Evolutionary conservation across 441 rosid genomes (phyloP).

Genomic region (Adansonia madagascariensis): DNA sequence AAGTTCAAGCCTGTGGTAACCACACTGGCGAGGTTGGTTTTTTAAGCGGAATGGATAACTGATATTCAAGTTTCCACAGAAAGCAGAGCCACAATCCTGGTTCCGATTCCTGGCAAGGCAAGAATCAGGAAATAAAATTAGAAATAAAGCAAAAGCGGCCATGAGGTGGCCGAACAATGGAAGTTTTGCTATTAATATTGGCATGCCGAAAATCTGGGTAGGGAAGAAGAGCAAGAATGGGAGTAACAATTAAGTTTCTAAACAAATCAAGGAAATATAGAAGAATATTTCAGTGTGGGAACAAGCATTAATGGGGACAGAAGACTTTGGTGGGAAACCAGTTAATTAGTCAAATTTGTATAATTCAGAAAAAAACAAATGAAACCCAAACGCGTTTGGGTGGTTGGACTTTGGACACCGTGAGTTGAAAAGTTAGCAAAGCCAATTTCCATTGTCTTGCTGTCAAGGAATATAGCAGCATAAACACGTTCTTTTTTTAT

Average conservation of each 20-base stretch:
- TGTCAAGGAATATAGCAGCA: too few relatives aligned
- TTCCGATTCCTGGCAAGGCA: background rate
- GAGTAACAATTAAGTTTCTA: background rate
- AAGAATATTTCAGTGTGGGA: background rate
- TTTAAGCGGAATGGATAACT: slow-evolving; percentile 10
- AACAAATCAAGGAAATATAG: background rate
- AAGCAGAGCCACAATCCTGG: background rate
- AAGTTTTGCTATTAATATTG: background rate
- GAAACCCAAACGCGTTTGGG: too few relatives aligned
- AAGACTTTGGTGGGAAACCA: background rate
- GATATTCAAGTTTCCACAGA: slow-evolving; percentile 10
- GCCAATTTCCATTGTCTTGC: too few relatives aligned
- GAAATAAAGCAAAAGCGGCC: background rate
- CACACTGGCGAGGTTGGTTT: background rate
- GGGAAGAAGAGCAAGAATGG: background rate
- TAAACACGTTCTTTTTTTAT: too few relatives aligned
- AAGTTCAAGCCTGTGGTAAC: background rate
- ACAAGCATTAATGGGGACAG: background rate
- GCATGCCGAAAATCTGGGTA: background rate
- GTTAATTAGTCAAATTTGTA: too few relatives aligned
- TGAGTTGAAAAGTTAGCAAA: too few relatives aligned
- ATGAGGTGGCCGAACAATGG: background rate
- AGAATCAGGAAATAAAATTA: background rate
- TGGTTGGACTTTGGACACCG: too few relatives aligned
- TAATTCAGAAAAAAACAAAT: too few relatives aligned